Base-by-base conservation (phyloP, 495 filamentous ascomycete genomes). In the Daldinia concentrica region DNA sequence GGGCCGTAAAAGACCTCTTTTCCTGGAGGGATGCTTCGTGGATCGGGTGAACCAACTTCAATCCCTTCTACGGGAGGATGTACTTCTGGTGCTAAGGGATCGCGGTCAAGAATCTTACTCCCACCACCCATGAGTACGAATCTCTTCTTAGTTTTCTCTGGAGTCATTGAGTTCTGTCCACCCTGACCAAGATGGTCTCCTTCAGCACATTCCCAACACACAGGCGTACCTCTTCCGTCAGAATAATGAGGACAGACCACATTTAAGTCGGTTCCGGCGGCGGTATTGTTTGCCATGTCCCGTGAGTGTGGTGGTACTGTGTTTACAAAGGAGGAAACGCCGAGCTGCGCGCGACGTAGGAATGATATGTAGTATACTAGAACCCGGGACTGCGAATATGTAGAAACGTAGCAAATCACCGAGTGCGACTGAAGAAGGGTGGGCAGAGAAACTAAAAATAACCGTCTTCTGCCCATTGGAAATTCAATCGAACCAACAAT, bases 131-230 rank as follows among this genome's bases (percentile, higher is more conserved):
- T 48, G 19, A 48, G 43, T 22, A 48, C 43, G 9, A 22, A 48
- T 48, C 43, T 48, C 43, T 48, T 48, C 43, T 24, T 48, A 24
- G 17, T 22, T 11, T 9, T 22, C 19, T 48, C 43, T 24, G 43
- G 43, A 48, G 19, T 22, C 19, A 22, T 19, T 4, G 43, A 12
- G 43, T 24, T 12, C 43, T 48, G 8, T 48, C 24, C n/a, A 12
- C 39, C n/a, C 7, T 43, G 19, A 4, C n/a, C 27, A 6, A 43
- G 22, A 34, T 62, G 67, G 24, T 64, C 71, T 57, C 32, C 56
- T 43, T 76, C 73, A 14, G 58, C 55, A 43, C 74, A 76, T 51
- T 74, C 67, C 70, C 71, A 76, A 37, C 74, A 76, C 12, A 62
- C 30, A 1, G 71, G 63, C 41, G 64, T 41, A 24, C 63, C 54